Percentiles rank a stretch among this genome's conserved stretches.
These are phyloP conservation scores for Cenchrus fungigraminus DNA, from an alignment of 176 grass and related monocot genomes.

Conservation along the genomic window DNA sequence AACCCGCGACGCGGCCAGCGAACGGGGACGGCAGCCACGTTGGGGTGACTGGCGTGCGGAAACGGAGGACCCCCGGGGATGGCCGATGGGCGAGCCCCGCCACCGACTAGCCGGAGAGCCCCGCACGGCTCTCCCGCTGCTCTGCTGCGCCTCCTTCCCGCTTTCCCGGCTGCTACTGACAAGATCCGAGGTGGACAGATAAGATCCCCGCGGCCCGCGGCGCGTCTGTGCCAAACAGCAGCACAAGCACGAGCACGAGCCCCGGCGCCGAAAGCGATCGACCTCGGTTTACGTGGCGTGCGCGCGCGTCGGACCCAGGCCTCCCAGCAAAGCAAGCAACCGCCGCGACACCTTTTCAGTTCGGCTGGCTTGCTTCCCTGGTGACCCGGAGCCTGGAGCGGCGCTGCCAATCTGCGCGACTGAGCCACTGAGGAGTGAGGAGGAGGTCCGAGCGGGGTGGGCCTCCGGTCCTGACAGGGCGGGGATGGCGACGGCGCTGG, in stretches of 20 bases:
- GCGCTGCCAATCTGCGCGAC: neutral
- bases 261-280: neutral
- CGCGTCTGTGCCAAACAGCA: neutral
- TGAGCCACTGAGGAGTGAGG: neutral
- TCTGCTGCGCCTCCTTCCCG: neutral
- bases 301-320: neutral
- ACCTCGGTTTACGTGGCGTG: neutral
- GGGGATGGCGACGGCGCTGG: slow-evolving; percentile 26
- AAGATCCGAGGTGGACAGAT: neutral
- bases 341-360: neutral
- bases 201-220: neutral
- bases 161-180: too few species aligned
- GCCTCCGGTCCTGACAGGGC: too few species aligned
- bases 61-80: too few species aligned
- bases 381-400: neutral
- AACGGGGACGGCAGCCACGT: too few species aligned
- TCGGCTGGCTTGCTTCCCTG: neutral
- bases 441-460: neutral
- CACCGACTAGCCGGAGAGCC: neutral
- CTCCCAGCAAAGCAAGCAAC: slow-evolving; percentile 5
- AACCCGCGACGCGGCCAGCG: too few species aligned
- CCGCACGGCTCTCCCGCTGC: slow-evolving; percentile 1
- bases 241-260: neutral
- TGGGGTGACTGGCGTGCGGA: too few species aligned
- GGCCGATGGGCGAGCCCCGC: too few species aligned